A percentile compares a stretch with the other conserved stretches of the same genome.
Evolutionary conservation across 345 rosid genomes (phyloP).

Genomic region (Eucalyptus cloeziana): DNA sequence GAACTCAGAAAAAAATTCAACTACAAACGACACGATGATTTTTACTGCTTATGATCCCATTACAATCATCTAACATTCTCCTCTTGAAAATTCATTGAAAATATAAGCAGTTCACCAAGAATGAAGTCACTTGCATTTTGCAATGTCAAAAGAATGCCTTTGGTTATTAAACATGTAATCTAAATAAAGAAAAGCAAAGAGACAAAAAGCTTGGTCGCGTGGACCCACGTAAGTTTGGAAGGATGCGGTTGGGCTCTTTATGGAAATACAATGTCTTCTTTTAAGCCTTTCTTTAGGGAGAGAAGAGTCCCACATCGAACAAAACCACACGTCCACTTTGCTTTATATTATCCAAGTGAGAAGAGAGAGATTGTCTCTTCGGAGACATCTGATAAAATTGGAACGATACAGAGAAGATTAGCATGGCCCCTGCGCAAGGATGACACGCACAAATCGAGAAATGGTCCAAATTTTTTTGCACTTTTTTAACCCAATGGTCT

Average conservation of each 20-base stretch:
- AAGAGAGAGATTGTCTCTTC: fast-evolving
- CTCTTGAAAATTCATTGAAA: background rate
- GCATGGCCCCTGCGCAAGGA: background rate
- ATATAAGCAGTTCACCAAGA: background rate
- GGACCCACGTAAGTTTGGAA: background rate
- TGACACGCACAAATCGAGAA: background rate
- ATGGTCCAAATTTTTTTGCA: background rate
- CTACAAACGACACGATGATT: background rate
- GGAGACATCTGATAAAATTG: background rate
- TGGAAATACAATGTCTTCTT: background rate
- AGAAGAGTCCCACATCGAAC: background rate
- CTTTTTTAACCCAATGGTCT: too few species aligned
- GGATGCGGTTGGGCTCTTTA: background rate
- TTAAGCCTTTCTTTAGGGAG: fast-evolving
- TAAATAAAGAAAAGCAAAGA: background rate
- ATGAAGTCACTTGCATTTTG: background rate
- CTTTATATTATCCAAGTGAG: background rate
- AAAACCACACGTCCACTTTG: fast-evolving
- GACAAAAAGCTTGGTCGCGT: background rate
- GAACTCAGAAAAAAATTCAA: background rate
- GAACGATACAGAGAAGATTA: background rate
- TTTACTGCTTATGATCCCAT: background rate
- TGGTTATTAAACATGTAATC: background rate
- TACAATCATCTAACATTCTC: background rate
- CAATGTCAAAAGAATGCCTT: too few species aligned